Evolutionary conservation across 441 rosid species (phyloP), one percentile per base, ranked within the genome.

Genomic region (Populus hybrid): DNA sequence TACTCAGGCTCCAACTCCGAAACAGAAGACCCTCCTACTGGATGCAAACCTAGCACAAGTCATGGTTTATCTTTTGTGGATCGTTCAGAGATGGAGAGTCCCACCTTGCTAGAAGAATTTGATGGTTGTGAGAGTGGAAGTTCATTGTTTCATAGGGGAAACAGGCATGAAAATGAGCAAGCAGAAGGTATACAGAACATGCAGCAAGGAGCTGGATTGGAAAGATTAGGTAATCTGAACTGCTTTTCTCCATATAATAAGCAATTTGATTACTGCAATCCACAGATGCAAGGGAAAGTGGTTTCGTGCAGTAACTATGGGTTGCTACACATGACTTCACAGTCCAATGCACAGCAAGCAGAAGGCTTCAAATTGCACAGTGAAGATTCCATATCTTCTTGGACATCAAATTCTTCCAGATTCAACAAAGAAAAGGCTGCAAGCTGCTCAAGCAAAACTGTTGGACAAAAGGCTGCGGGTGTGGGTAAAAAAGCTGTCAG

Each of bases 1-100:
- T 85, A 85, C 85, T 90, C 89, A 53, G 89, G 85, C 74, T 81
- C 87, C 82, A 85, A 86, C 86, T 87, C 93, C 68, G 85, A 88
- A 81, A 82, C 59, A 77, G 93, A 80, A 66, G 86, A 87, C 78
- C 83, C 74, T 72, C 78, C 80, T 69, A 80, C 70, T 67, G 68
- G 74, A 26, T 75, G 78, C 68, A 72, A 75, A 71, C 73, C 78
- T 68, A 71, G 59, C 78, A 81, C 74, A 67, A 75, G 68, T 38
- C 75, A 69, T 66, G 84, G 73, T 78, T 80, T 87, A 79, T 45
- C 56, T 68, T 67, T 40, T 5, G 77, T 76, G 75, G 80, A 78
- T 78, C 71, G 67, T 69, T 84, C 73, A 56, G 82, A 74, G 65
- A 74, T 69, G 67, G 84, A 80, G 70, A 82, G 77, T 92, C 84